Evolutionary conservation across 1,139 yeast species (phyloP), one percentile per base, ranked within the genome.

Genomic region (Hyphopichia fennica): DNA sequence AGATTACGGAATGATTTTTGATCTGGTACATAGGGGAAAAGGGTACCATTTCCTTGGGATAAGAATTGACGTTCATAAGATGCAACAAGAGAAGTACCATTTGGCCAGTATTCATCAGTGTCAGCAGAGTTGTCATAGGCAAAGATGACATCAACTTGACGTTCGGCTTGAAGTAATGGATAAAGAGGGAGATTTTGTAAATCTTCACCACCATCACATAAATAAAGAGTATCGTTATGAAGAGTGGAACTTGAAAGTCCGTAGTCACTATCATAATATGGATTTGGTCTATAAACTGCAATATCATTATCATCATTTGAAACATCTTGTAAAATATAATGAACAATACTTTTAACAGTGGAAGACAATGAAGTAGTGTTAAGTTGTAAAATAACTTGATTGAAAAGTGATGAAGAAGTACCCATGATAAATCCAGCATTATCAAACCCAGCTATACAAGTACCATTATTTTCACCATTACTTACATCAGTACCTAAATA

Each of bases 21-120:
- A 58, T 81, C 91, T n/a, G 97, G 97, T 41, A 90, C 95, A 53
- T 85, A 82, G 27, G 96, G 96, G 77, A 87, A 87, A 3, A 82
- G 66, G 25, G 86, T 79, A 34, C 79, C 79, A 50, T 81, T 77
- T 18, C 85, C 89, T 58, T 81, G 84, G 3, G 58, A 28, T 16
- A 69, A 65, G 57, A 87, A 86, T 63, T 84, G 91, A 54, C 96
- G 80, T 53, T 79, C 73, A 56, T 82, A 88, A 7, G 90, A 79
- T 16, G 58, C 52, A 34, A 69, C 54, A 44, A 71, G 44, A 0
- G 76, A 57, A 5, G 67, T 52, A 22, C 78, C 78, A 47, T 67
- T 60, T 15, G 77, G 77, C 75, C 75, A 72, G 16, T 54, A 60
- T 35, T 65, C 58, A 10, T 63, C 53, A 29, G 71, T 72, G 49